Evolutionary conservation across 2,329 filamentous ascomycete species (phyloP).

Genomic region (Coniochaeta ligniaria): DNA sequence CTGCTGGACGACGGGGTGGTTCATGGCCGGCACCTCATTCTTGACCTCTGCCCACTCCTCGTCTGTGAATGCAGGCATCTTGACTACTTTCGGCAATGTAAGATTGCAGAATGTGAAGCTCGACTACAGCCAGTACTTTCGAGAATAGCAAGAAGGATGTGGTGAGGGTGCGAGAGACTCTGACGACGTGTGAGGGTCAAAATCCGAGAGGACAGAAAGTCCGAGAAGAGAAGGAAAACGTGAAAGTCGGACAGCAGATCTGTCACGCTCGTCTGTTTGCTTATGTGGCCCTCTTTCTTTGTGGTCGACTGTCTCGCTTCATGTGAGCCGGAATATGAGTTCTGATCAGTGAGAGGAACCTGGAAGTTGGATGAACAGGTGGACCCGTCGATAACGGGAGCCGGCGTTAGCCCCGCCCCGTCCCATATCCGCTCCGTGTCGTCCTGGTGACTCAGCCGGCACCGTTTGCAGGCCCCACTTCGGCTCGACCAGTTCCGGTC

Average conservation of each 20-base stretch:
- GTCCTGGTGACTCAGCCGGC: neutral
- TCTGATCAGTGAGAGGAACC: neutral
- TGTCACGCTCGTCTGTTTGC: neutral
- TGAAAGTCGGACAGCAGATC: neutral
- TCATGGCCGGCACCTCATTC: constrained; percentile 45
- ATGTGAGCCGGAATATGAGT: neutral
- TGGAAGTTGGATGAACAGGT: neutral
- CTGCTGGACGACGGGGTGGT: constrained; percentile 74
- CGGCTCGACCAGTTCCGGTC: neutral
- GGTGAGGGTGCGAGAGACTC: neutral
- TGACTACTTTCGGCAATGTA: neutral
- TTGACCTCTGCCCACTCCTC: constrained; percentile 53
- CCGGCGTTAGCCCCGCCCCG: neutral
- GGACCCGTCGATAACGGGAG: neutral
- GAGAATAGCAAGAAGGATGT: neutral
- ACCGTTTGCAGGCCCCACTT: neutral
- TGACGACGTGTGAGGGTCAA: neutral
- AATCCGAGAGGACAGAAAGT: neutral
- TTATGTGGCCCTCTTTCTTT: neutral
- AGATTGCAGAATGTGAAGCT: neutral
- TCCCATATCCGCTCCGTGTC: neutral
- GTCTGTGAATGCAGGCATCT: constrained; percentile 33
- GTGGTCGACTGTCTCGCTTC: neutral
- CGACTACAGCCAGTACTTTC: neutral
- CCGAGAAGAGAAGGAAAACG: neutral